Percentiles rank a stretch among this genome's conserved stretches.
Conservation (phyloP, 225 moss, liverwort and hornwort genomes). For the Sphagnum contortum region DNA sequence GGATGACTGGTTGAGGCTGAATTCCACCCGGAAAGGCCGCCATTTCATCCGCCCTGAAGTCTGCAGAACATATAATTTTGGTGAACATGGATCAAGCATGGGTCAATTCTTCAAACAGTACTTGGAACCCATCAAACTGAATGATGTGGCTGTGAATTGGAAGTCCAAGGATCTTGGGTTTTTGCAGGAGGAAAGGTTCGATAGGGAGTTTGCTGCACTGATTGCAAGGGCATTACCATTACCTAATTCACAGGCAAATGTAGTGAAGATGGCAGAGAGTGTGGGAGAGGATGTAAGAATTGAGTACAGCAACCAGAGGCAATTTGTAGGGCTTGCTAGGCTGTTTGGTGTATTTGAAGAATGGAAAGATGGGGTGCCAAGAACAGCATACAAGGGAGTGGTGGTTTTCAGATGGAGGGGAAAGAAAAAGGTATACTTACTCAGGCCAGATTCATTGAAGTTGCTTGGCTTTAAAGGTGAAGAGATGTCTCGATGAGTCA, state of each 20-base stretch:
- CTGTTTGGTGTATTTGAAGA: slow-evolving; percentile 68
- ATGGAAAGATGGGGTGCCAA: slow-evolving; percentile 72
- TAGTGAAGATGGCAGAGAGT: slow-evolving; percentile 23
- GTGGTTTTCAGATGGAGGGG: slow-evolving; percentile 78
- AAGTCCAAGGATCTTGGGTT: neutral
- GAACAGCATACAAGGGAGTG: slow-evolving; percentile 66
- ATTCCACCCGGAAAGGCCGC: slow-evolving; percentile 67
- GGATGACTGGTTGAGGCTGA: slow-evolving; percentile 95
- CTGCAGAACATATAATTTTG: slow-evolving; percentile 96
- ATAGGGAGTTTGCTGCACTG: slow-evolving; percentile 32
- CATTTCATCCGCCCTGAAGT: slow-evolving; percentile 92
- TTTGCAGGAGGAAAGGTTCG: slow-evolving; percentile 26
- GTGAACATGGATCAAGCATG: slow-evolving; percentile 77
- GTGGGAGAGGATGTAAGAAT: slow-evolving; percentile 58
- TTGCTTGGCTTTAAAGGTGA: neutral
- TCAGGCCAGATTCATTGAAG: slow-evolving; percentile 20
- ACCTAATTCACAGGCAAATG: slow-evolving; percentile 23
- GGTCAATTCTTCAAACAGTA: slow-evolving; percentile 69
- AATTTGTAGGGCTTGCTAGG: slow-evolving; percentile 37
- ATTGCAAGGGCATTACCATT: slow-evolving; percentile 34
- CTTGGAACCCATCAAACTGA: slow-evolving; percentile 62
- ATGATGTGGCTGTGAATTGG: slow-evolving; percentile 36
- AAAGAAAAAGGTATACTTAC: slow-evolving; percentile 42
- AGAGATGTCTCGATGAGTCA: too few relatives aligned
- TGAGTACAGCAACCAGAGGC: slow-evolving; percentile 30